phyloP scores from a whole-genome alignment of 2,329 filamentous ascomycete species.

The Phialophora verrucosa region DNA sequence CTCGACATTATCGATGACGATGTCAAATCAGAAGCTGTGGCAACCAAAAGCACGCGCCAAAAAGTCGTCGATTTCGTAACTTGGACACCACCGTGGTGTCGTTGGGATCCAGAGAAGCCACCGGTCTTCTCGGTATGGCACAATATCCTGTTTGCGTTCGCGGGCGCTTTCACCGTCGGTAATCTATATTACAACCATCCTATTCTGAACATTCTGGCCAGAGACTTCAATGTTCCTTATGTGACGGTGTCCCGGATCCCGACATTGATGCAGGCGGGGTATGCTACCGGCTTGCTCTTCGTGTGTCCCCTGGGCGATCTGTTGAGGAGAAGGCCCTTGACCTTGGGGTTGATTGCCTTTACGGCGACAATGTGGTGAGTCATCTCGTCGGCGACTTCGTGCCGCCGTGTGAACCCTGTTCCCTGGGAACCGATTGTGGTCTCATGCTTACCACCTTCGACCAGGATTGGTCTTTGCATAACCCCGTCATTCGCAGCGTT shows the following conservation, averaged over 20 bases:
- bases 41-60: conserved; percentile 7
- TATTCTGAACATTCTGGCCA: conserved; percentile 75
- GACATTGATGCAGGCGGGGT: conserved; percentile 79
- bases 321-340: conserved; percentile 68
- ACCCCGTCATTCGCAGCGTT: conserved; percentile 70
- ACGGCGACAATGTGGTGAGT: conserved; percentile 70
- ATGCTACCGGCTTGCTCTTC: conserved; percentile 74
- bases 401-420: background rate
- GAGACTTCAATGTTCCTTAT: conserved; percentile 72
- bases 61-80: conserved; percentile 23
- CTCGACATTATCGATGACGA: conserved; percentile 22
- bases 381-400: background rate
- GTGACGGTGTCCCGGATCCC: conserved; percentile 71
- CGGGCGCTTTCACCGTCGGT: conserved; percentile 71
- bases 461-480: conserved; percentile 67
- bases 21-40: conserved; percentile 8
- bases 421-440: background rate
- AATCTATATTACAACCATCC: conserved; percentile 74
- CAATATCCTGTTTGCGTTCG: conserved; percentile 58
- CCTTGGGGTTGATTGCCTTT: conserved; percentile 68
- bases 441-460: background rate
- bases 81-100: conserved; percentile 69
- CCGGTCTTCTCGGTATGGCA: conserved; percentile 70
- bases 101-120: conserved; percentile 70
- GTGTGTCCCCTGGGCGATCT: conserved; percentile 77